Percentiles rank a stretch among this genome's conserved stretches.
phyloP scores from a whole-genome alignment of 2,329 filamentous ascomycete genomes.

The Hypoxylon sp. region DNA sequence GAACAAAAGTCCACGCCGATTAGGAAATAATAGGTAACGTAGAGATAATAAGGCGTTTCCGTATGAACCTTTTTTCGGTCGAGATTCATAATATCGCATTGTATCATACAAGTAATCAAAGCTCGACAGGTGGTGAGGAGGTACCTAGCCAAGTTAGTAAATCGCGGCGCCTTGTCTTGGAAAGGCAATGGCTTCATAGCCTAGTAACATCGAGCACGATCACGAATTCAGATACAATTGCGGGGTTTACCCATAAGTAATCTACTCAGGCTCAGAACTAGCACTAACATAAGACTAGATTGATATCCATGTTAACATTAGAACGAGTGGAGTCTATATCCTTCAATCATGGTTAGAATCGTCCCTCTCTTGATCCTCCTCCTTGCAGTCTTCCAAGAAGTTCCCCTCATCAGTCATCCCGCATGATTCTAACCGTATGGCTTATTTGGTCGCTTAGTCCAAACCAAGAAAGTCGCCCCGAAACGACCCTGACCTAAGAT shows the following conservation, averaged over 20 bases:
- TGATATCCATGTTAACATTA: constrained; percentile 24
- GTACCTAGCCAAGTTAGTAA: constrained; percentile 17
- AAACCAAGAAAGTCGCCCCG: constrained; percentile 36
- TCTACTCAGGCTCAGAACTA: constrained; percentile 34
- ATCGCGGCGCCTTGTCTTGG: constrained; percentile 25
- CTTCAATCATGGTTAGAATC: constrained; percentile 23
- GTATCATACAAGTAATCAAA: constrained; percentile 24
- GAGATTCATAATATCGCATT: constrained; percentile 9
- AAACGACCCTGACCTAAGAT: constrained; percentile 40
- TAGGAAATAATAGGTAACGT: not conserved
- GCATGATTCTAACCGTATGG: constrained; percentile 28
- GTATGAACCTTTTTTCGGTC: constrained; percentile 12
- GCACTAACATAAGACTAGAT: constrained; percentile 35
- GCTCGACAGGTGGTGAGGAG: constrained; percentile 6
- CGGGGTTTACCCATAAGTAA: constrained; percentile 44
- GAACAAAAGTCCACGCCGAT: constrained; percentile 4
- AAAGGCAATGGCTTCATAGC: constrained; percentile 25
- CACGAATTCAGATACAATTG: constrained; percentile 44
- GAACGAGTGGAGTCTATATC: constrained; percentile 34
- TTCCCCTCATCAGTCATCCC: constrained; percentile 37
- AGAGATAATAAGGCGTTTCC: not conserved
- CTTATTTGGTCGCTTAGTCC: constrained; percentile 41
- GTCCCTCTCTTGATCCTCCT: constrained; percentile 18
- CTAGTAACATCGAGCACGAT: constrained; percentile 37
- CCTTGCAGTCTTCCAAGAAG: constrained; percentile 22